phyloP scores from a whole-genome alignment of 345 rosid genomes.

The Aquilaria malaccensis region DNA sequence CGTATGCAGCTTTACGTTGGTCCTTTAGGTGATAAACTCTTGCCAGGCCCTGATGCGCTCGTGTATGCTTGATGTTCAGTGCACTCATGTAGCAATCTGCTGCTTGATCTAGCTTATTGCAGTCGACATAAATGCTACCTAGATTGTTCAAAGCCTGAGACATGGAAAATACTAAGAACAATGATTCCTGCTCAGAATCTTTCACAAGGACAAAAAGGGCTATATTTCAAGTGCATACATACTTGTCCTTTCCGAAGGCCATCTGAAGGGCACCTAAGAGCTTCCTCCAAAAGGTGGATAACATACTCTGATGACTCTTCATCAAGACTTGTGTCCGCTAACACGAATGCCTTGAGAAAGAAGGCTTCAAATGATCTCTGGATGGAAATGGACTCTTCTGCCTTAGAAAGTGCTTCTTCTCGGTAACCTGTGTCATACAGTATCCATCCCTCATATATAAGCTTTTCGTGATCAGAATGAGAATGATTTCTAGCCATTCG shows the following conservation, averaged over 20 bases:
- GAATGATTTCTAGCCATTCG: slow-evolving; percentile 87
- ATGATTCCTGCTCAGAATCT: not conserved
- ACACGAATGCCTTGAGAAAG: slow-evolving; percentile 90
- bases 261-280: slow-evolving; percentile 93
- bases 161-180: not conserved
- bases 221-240: slow-evolving; percentile 10
- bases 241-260: slow-evolving; percentile 99
- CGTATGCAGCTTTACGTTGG: slow-evolving; percentile 78
- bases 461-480: slow-evolving; percentile 73
- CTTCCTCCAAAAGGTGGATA: slow-evolving; percentile 79
- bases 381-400: slow-evolving; percentile 73
- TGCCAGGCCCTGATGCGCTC: slow-evolving; percentile 97
- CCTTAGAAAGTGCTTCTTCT: slow-evolving; percentile 90
- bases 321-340: slow-evolving; percentile 70
- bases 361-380: slow-evolving; percentile 98
- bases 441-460: slow-evolving; percentile 97
- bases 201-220: no score
- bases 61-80: slow-evolving; percentile 86
- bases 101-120: slow-evolving; percentile 85
- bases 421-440: slow-evolving; percentile 89
- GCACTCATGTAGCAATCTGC: slow-evolving; percentile 86
- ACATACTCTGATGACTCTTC: slow-evolving; percentile 60
- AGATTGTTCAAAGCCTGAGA: slow-evolving; percentile 89
- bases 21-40: slow-evolving; percentile 82
- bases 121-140: slow-evolving; percentile 80